Evolutionary conservation across 2,329 filamentous ascomycete species (phyloP), one percentile per base, ranked within the genome.

Genomic region (Fusarium mangiferae): DNA sequence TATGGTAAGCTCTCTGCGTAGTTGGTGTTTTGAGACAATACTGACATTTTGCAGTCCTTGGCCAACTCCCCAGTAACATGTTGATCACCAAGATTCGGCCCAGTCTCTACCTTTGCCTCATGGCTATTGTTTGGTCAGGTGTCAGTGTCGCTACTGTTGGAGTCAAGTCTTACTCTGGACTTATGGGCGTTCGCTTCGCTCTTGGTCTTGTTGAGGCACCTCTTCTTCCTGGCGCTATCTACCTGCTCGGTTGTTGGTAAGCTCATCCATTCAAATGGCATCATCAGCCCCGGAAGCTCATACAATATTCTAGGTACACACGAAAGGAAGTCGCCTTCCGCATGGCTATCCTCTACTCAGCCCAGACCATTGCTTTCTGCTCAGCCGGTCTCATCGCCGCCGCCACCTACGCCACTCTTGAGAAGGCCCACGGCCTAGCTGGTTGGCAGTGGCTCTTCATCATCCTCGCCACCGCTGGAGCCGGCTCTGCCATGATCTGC

Each of bases 381-480:
- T 68, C 65, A 15, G 65, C 65, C 0, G 65, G 65, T 24, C 65
- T 68, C 0, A 68, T 68, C 4, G 65, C 65, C 0, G 65, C 65
- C 0, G 65, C 65, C 1, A 68, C 63, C 4, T 68, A 68, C 4
- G 65, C 65, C 4, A 68, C 65, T n/a, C 52, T 68, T 0, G 65
- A 68, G 1, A 38, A 35, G 2, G 35, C 35, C 0, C 65, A 68
- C 14, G 63, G 65, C 2, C 63, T 68, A 24, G 65, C 65, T 12
- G 65, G 65, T 5, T 68, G 65, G 65, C 65, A 68, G 7, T 68
- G 65, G 65, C 52, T 68, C 0, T 68, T 68, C 12, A 68, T 68
- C 24, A 68, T 68, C 0, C 65, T 68, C 6, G 65, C 65, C 1
- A 61, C 65, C 0, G 65, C 65, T 5, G 65, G 65, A 3, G 52